A percentile compares a stretch with the other conserved stretches of the same genome.
These are phyloP conservation scores for Waltergamsia citrina DNA, from an alignment of 2,329 filamentous ascomycete species.

Conservation along the genomic window DNA sequence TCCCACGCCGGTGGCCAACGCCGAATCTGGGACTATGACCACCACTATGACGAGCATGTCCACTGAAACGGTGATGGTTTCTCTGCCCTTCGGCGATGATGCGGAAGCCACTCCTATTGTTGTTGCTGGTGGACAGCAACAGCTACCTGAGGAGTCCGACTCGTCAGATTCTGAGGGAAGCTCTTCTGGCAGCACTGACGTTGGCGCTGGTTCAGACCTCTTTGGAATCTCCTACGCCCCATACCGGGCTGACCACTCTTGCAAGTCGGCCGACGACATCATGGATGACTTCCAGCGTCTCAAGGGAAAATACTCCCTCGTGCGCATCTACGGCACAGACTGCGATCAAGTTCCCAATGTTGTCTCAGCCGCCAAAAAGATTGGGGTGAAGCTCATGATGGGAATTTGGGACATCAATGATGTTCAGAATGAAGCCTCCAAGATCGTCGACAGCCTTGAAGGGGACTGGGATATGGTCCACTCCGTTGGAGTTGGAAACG, in stretches of 20 bases:
- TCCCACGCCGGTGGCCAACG: background rate
- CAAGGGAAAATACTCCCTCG: slow-evolving; percentile 42
- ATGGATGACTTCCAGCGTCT: slow-evolving; percentile 52
- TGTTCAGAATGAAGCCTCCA: slow-evolving; percentile 45
- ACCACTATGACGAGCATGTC: background rate
- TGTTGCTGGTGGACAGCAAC: background rate
- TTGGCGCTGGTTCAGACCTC: slow-evolving; percentile 6
- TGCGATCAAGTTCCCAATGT: slow-evolving; percentile 63
- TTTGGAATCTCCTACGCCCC: slow-evolving; percentile 40
- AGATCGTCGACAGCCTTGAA: slow-evolving; percentile 48
- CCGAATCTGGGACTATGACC: background rate
- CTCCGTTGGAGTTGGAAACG: slow-evolving; percentile 72
- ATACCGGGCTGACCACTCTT: slow-evolving; percentile 42
- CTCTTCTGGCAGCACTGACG: background rate
- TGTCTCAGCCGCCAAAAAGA: slow-evolving; percentile 51
- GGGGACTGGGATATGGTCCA: slow-evolving; percentile 61
- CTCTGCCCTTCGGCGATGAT: background rate
- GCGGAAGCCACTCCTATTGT: background rate
- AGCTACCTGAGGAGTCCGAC: background rate
- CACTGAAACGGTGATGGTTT: background rate
- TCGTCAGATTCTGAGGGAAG: background rate
- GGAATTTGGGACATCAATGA: slow-evolving; percentile 60
- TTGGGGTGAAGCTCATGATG: slow-evolving; percentile 61
- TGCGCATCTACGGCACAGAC: slow-evolving; percentile 74
- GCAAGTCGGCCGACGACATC: slow-evolving; percentile 58